Conservation (phyloP, 2,329 filamentous ascomycete species). For the Plenodomus biglobosus region DNA sequence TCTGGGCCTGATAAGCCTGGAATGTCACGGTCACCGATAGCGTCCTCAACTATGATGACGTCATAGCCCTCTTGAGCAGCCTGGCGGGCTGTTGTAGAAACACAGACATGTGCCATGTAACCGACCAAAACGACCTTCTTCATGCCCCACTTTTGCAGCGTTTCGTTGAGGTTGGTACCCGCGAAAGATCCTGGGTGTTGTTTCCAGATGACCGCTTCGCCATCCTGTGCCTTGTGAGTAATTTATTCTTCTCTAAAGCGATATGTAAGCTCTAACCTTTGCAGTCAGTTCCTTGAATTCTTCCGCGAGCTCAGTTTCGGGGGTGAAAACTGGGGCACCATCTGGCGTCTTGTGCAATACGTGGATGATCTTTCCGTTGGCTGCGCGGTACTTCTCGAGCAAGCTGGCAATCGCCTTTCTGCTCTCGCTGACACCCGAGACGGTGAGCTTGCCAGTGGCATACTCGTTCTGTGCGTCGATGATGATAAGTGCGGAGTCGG, state of each 20-base stretch:
- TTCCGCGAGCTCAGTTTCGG: slow-evolving; percentile 59
- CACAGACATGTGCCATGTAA: slow-evolving; percentile 68
- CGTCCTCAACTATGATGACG: slow-evolving; percentile 62
- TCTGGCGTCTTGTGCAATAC: slow-evolving; percentile 61
- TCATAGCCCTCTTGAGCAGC: slow-evolving; percentile 65
- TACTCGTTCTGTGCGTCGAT: slow-evolving; percentile 74
- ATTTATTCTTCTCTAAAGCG: neutral
- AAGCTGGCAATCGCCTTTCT: slow-evolving; percentile 60
- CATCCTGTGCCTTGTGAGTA: slow-evolving; percentile 28
- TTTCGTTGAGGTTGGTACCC: slow-evolving; percentile 60
- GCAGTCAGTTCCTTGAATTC: slow-evolving; percentile 64
- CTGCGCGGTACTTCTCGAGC: slow-evolving; percentile 62
- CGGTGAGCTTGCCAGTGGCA: slow-evolving; percentile 59
- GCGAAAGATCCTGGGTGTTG: slow-evolving; percentile 62
- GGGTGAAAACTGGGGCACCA: slow-evolving; percentile 67
- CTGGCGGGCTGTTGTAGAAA: slow-evolving; percentile 64
- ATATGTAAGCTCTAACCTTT: slow-evolving; percentile 11
- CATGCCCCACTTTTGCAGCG: slow-evolving; percentile 52
- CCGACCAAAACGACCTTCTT: slow-evolving; percentile 65
- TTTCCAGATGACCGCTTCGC: slow-evolving; percentile 62
- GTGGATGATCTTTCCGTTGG: slow-evolving; percentile 60
- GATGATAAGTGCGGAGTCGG: slow-evolving; percentile 65
- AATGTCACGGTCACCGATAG: slow-evolving; percentile 66
- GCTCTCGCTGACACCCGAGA: slow-evolving; percentile 56
- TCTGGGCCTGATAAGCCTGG: slow-evolving; percentile 61